Evolutionary conservation across 805 yeast species (phyloP).

Genomic region (Blastobotrys muscicola): DNA sequence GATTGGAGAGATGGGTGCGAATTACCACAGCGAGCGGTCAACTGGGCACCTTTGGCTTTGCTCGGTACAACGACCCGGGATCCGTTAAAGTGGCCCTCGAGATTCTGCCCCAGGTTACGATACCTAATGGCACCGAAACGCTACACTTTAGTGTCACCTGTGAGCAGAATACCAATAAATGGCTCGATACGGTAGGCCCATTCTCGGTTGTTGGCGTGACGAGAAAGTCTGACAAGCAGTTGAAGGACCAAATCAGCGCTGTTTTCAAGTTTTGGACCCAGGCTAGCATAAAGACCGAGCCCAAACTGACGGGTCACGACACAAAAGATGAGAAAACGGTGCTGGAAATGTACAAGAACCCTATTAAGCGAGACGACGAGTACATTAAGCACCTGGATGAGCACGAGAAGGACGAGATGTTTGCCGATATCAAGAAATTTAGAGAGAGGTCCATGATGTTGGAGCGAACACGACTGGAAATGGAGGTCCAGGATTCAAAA

Average conservation of each 20-base stretch:
- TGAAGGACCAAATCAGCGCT: not conserved
- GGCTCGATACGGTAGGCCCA: slow-evolving; percentile 3
- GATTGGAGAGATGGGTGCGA: slow-evolving; percentile 11
- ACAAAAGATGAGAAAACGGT: not conserved
- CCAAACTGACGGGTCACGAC: too few species aligned
- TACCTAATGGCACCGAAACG: not conserved
- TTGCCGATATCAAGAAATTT: slow-evolving; percentile 15
- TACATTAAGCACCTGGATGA: not conserved
- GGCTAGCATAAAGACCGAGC: not conserved
- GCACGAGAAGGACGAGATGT: slow-evolving; percentile 11
- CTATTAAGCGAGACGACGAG: too few species aligned
- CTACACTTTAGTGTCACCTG: slow-evolving; percentile 3
- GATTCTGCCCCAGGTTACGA: slow-evolving; percentile 10
- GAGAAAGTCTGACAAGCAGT: not conserved
- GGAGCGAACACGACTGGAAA: slow-evolving; percentile 10
- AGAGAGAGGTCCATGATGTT: slow-evolving; percentile 13
- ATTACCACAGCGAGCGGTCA: slow-evolving; percentile 8
- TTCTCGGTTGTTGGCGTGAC: not conserved
- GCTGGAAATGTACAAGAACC: not conserved
- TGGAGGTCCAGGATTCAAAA: slow-evolving; percentile 11
- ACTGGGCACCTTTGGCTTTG: slow-evolving; percentile 14
- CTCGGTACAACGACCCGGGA: slow-evolving; percentile 9
- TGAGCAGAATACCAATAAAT: slow-evolving; percentile 7
- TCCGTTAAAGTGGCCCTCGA: slow-evolving; percentile 14
- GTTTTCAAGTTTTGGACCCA: slow-evolving; percentile 2